Evolutionary conservation across 345 rosid species (phyloP).

Genomic region (Syzygium oleosum): DNA sequence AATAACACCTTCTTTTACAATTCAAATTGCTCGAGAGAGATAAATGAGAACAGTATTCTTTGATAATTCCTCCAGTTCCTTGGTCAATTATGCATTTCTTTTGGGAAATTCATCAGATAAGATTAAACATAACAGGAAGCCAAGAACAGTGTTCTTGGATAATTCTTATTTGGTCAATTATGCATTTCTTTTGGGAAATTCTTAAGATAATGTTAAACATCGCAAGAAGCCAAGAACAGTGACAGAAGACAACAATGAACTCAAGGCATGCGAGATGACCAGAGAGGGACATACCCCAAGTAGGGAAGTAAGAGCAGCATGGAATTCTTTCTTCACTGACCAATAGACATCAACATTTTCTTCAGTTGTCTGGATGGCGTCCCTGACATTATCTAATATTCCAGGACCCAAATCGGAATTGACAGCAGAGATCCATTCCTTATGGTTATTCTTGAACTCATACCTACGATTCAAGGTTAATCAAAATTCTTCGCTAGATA

Average conservation of each 20-base stretch:
- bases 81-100: background rate
- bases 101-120: background rate
- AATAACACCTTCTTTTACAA: background rate
- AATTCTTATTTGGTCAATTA: background rate
- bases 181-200: background rate
- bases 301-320: constrained; percentile 47
- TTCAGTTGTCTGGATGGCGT: constrained; percentile 41
- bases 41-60: background rate
- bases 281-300: constrained; percentile 42
- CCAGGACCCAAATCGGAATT: constrained; percentile 74
- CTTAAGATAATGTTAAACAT: background rate
- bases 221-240: background rate
- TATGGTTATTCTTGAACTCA: constrained; percentile 81
- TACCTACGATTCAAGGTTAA: constrained; percentile 21
- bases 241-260: constrained; percentile 5
- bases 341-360: constrained; percentile 38
- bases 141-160: too few species aligned
- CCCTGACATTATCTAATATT: constrained; percentile 49
- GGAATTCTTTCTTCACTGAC: constrained; percentile 41
- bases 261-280: background rate
- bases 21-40: background rate
- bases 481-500: background rate
- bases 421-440: constrained; percentile 56
- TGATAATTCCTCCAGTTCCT: background rate
- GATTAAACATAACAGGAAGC: too few species aligned